Percentiles rank a stretch among this genome's conserved stretches.
These are phyloP conservation scores for Phaeosphaeria sp. DNA, from an alignment of 2,329 filamentous ascomycete species.

Conservation along the genomic window DNA sequence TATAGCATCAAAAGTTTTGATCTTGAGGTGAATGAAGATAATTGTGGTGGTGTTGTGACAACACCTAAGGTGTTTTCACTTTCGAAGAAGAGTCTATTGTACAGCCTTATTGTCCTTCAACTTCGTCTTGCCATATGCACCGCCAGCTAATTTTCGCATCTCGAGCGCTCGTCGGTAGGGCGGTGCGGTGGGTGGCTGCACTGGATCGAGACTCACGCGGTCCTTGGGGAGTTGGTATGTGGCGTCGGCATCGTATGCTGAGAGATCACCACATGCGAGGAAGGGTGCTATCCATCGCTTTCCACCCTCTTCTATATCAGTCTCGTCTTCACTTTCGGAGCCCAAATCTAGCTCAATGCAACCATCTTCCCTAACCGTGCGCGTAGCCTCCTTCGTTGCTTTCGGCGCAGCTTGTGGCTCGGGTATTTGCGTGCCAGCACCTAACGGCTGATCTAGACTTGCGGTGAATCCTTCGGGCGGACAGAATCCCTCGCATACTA, in stretches of 20 bases:
- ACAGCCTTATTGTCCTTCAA: slow-evolving; percentile 10
- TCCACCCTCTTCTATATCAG: slow-evolving; percentile 51
- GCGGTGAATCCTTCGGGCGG: slow-evolving; percentile 79
- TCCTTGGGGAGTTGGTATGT: slow-evolving; percentile 89
- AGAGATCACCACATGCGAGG: slow-evolving; percentile 94
- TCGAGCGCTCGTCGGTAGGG: slow-evolving; percentile 93
- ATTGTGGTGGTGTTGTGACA: background rate
- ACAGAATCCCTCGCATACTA: slow-evolving; percentile 89
- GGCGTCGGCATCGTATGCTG: slow-evolving; percentile 93
- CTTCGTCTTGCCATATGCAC: slow-evolving; percentile 77
- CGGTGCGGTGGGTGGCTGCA: slow-evolving; percentile 94
- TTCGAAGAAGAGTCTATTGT: background rate
- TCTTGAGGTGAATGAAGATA: background rate
- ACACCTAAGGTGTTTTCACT: background rate
- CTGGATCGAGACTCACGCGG: slow-evolving; percentile 84
- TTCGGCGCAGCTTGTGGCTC: slow-evolving; percentile 29
- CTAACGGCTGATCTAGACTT: slow-evolving; percentile 77
- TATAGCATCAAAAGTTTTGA: background rate
- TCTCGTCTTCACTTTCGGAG: slow-evolving; percentile 49
- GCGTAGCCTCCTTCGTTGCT: slow-evolving; percentile 26
- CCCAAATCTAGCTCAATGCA: slow-evolving; percentile 56
- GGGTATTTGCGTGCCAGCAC: slow-evolving; percentile 65
- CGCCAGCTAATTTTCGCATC: slow-evolving; percentile 76
- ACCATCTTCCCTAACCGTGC: slow-evolving; percentile 53
- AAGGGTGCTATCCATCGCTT: slow-evolving; percentile 91